Conservation (phyloP, 2,329 filamentous ascomycete genomes). For the Cordyceps javanica region DNA sequence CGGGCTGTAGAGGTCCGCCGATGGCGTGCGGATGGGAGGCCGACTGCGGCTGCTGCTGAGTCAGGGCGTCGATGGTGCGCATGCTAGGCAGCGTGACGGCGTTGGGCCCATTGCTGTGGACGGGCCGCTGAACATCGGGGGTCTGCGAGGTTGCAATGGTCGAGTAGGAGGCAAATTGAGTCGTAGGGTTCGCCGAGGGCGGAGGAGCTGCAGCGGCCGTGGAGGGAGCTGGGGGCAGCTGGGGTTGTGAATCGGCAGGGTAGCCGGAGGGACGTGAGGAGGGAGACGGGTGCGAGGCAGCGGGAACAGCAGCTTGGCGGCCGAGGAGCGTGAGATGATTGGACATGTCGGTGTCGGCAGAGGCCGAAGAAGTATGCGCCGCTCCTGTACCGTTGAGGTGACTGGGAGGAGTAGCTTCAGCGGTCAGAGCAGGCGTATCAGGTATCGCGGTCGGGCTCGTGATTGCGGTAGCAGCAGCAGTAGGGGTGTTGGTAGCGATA, state of each 20-base stretch:
- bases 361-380: conserved; percentile 4
- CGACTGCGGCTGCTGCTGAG: conserved; percentile 19
- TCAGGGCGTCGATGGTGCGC: conserved; percentile 33
- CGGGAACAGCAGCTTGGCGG: not conserved
- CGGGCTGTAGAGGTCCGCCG: conserved; percentile 25
- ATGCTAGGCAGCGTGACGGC: conserved; percentile 34
- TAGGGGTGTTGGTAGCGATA: not conserved
- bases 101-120: conserved; percentile 23
- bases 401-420: not conserved
- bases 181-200: not conserved
- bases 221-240: conserved; percentile 16
- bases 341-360: conserved; percentile 26
- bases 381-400: not conserved
- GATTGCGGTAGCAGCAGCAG: not conserved
- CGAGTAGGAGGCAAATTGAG: conserved; percentile 2
- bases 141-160: not conserved
- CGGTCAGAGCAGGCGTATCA: not conserved
- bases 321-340: conserved; percentile 20
- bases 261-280: not conserved
- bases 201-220: conserved; percentile 17
- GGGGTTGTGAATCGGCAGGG: conserved; percentile 12
- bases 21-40: conserved; percentile 16
- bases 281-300: conserved; percentile 13
- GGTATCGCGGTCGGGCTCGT: not conserved
- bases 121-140: conserved; percentile 1